Conservation (phyloP, 179 eudicot species). For the Vitellaria paradoxa region DNA sequence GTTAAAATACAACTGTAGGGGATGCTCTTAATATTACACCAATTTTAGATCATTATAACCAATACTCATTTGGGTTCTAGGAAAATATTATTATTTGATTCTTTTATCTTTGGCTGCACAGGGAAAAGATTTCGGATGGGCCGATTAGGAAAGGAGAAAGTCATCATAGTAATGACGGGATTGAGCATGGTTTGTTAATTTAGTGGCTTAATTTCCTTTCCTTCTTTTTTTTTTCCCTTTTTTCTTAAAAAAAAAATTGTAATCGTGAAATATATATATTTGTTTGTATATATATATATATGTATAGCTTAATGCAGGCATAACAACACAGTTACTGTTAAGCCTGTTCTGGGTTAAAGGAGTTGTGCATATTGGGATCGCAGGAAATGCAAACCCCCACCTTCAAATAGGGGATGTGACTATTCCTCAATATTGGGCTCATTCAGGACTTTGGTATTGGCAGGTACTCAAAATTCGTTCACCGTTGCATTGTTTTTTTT, state of each 20-base stretch:
- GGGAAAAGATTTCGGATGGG: conserved; percentile 41
- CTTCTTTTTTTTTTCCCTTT: too few relatives aligned
- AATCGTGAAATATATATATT: neutral
- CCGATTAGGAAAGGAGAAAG: conserved; percentile 17
- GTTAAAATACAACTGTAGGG: too few relatives aligned
- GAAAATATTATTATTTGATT: too few relatives aligned
- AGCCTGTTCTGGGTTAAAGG: conserved; percentile 34
- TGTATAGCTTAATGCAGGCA: conserved; percentile 42
- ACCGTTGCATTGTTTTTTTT: neutral
- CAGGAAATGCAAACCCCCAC: conserved; percentile 44
- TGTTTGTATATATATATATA: neutral
- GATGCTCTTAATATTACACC: too few relatives aligned
- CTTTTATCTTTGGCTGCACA: neutral
- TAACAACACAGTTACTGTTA: conserved; percentile 34
- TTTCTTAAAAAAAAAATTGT: neutral
- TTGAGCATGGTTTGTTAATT: too few relatives aligned
- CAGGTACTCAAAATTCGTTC: conserved; percentile 26
- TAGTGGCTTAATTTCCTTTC: too few relatives aligned
- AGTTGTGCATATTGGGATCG: conserved; percentile 43
- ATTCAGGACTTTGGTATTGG: conserved; percentile 47
- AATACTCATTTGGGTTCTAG: too few relatives aligned
- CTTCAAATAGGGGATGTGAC: conserved; percentile 43
- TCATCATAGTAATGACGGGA: conserved; percentile 40
- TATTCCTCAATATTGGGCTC: conserved; percentile 46
- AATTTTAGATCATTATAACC: too few relatives aligned